Percentiles rank a stretch among this genome's conserved stretches.
phyloP scores from a whole-genome alignment of 2,329 filamentous ascomycete genomes.

The Diaporthe sp. region DNA sequence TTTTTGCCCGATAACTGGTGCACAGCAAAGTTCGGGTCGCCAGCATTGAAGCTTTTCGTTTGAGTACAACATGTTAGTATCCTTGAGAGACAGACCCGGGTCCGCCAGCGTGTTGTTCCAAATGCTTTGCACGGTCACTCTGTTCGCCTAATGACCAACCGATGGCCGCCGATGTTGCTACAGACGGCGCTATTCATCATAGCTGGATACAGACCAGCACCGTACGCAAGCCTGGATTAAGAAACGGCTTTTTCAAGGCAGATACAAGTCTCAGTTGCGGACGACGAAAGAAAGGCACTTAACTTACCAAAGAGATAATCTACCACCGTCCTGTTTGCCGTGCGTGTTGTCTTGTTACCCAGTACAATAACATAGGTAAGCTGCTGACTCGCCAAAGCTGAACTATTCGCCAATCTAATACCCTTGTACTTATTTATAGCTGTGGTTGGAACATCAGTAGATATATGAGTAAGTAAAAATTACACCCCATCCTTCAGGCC shows the following conservation, averaged over 20 bases:
- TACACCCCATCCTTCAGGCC: too few relatives aligned
- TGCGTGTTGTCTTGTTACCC: slow-evolving; percentile 52
- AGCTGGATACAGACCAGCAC: slow-evolving; percentile 50
- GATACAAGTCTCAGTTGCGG: too few relatives aligned
- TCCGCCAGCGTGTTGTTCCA: slow-evolving; percentile 54
- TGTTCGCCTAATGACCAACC: slow-evolving; percentile 43
- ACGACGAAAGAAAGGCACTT: too few relatives aligned
- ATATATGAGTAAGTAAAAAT: too few relatives aligned
- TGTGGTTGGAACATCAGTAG: too few relatives aligned
- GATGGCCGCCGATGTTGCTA: slow-evolving; percentile 41
- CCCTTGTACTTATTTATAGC: too few relatives aligned
- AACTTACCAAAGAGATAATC: slow-evolving; percentile 58
- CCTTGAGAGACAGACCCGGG: not conserved
- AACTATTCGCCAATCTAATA: slow-evolving; percentile 53
- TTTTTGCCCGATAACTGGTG: not conserved
- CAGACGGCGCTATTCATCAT: slow-evolving; percentile 56
- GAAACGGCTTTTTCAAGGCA: too few relatives aligned
- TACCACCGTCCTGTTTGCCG: slow-evolving; percentile 51
- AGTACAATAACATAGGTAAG: slow-evolving; percentile 60
- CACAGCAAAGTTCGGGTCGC: not conserved
- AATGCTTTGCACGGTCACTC: slow-evolving; percentile 61
- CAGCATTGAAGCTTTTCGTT: not conserved
- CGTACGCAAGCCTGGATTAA: too few relatives aligned
- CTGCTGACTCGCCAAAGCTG: slow-evolving; percentile 60
- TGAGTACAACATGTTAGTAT: not conserved